Evolutionary conservation across 495 filamentous ascomycete genomes (phyloP), one percentile per base, ranked within the genome.

Genomic region (Penicillium turbatum): DNA sequence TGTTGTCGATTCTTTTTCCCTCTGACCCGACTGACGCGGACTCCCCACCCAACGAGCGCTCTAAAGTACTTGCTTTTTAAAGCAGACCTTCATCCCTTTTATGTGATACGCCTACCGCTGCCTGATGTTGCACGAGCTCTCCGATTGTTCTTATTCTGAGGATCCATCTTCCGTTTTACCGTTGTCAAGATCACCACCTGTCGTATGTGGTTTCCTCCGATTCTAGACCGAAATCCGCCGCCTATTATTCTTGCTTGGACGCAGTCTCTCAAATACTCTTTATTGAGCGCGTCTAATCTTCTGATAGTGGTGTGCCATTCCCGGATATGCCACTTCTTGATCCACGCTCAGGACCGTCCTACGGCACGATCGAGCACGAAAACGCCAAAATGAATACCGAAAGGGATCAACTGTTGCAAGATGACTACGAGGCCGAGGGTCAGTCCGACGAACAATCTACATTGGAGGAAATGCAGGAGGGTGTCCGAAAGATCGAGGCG

Each of bases 1-100:
- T 56, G 19, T 53, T 57, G 56, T 45, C 38, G 40, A 57, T 59
- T 49, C 32, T 51, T 54, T 43, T 46, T 29, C 41, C 32, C 32
- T 36, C 55, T 58, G 51, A 93, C 93, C 58, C 90, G 91, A 48
- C 77, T 96, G 44, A 92, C 88, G 40, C 84, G 79, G 63, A 24
- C 12, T 49, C 16, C 11, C n/a, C 29, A 11, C 61, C 88, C 47
- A 36, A 32, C 38, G n/a, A 24, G 31, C 26, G 31, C 55, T 48
- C 48, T 27, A 35, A 48, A 43, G 39, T 48, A 21, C 34, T 12
- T 54, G 48, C 38, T 54, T 41, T 56, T 41, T 56, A 54, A 39
- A 60, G 45, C 46, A 51, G 53, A 37, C 31, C 47, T 60, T 40
- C 38, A 16, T 57, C 46, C 40, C 48, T 64, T 55, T 64, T 57